Conservation (phyloP, 345 rosid genomes). For the Camelina hispida region DNA sequence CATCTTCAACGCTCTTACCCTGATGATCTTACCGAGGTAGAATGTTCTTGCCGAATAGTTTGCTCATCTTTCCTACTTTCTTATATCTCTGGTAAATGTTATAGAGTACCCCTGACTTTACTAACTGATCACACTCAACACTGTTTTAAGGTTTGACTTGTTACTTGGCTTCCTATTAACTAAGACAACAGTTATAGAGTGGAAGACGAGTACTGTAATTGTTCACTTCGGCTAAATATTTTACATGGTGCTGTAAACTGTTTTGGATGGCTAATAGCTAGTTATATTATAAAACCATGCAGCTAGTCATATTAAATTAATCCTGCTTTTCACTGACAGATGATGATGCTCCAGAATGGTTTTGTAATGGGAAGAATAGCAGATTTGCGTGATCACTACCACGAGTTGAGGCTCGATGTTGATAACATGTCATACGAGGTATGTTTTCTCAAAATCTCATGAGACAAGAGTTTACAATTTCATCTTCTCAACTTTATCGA, state of each 20-base stretch:
- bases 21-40: conserved; percentile 85
- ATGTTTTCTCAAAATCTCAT: conserved; percentile 26
- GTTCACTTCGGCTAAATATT: neutral
- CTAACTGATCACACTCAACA: conserved; percentile 3
- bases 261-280: conserved; percentile 17
- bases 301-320: conserved; percentile 7
- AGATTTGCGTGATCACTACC: conserved; percentile 44
- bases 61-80: neutral
- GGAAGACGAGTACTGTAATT: neutral
- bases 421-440: conserved; percentile 57
- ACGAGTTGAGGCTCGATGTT: conserved; percentile 50
- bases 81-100: conserved; percentile 3
- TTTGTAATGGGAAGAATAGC: conserved; percentile 46
- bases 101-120: neutral
- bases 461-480: neutral
- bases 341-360: conserved; percentile 46
- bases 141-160: conserved; percentile 19
- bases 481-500: conserved; percentile 8
- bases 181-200: neutral
- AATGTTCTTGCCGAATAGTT: neutral
- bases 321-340: conserved; percentile 42
- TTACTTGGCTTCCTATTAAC: conserved; percentile 1
- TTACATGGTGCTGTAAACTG: conserved; percentile 3
- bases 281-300: conserved; percentile 20
- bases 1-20: conserved; percentile 76